Percentiles rank a stretch among this genome's conserved stretches.
These are phyloP conservation scores for Penicillium silybi DNA, from an alignment of 495 filamentous ascomycete species.

Conservation along the genomic window DNA sequence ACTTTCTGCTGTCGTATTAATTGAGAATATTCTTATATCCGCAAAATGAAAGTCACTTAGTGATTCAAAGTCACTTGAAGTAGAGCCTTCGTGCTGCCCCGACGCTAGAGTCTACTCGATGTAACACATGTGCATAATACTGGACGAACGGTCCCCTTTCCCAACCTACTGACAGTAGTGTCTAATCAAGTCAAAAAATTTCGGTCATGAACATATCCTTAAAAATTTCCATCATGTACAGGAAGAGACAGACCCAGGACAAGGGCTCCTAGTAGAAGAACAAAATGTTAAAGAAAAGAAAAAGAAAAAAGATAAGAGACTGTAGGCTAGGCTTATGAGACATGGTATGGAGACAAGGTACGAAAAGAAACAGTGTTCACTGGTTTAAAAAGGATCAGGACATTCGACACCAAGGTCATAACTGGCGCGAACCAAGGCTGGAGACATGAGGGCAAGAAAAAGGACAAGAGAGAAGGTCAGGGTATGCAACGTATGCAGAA, in stretches of 20 bases:
- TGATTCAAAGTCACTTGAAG: neutral
- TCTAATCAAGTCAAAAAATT: neutral
- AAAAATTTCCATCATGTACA: slow-evolving; percentile 33
- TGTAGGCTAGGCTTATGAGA: slow-evolving; percentile 19
- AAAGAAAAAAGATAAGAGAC: slow-evolving; percentile 18
- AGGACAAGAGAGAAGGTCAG: slow-evolving; percentile 26
- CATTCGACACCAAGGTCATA: slow-evolving; percentile 38
- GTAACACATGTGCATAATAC: neutral
- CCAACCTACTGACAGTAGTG: too few relatives aligned
- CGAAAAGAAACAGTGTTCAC: slow-evolving; percentile 15
- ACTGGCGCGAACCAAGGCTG: slow-evolving; percentile 33
- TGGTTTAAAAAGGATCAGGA: slow-evolving; percentile 19
- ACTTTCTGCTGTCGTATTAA: too few relatives aligned
- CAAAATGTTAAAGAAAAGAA: slow-evolving; percentile 9
- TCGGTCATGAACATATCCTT: slow-evolving; percentile 17
- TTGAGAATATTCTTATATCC: neutral
- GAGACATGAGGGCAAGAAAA: slow-evolving; percentile 19
- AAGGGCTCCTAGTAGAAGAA: slow-evolving; percentile 6
- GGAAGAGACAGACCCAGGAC: slow-evolving; percentile 10
- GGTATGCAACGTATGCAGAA: slow-evolving; percentile 30
- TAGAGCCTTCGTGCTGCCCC: neutral
- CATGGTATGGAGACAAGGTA: slow-evolving; percentile 6
- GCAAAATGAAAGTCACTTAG: neutral
- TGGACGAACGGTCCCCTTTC: neutral
- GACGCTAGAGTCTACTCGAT: neutral